Evolutionary conservation across 306 rosid species (phyloP).

Genomic region (Hippophae gyantsensis): DNA sequence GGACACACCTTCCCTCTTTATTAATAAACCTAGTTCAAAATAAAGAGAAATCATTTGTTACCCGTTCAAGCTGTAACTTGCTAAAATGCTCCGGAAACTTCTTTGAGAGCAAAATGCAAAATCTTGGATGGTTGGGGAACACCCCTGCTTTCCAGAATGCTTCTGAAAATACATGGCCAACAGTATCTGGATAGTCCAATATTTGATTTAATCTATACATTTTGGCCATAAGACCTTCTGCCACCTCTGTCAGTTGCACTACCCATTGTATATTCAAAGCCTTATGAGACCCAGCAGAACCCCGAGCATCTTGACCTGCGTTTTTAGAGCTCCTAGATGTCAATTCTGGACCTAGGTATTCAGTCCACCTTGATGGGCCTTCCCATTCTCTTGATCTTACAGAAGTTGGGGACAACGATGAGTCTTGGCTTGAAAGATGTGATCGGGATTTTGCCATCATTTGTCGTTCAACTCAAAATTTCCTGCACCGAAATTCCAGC

Average conservation of each 20-base stretch:
- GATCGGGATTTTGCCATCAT: conserved; percentile 68
- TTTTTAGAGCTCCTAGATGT: conserved; percentile 32
- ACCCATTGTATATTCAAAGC: conserved; percentile 88
- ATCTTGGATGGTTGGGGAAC: conserved; percentile 76
- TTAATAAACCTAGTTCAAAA: conserved; percentile 7
- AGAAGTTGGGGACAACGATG: conserved; percentile 64
- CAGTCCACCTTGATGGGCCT: conserved; percentile 89
- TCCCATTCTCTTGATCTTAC: conserved; percentile 73
- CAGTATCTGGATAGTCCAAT: conserved; percentile 91
- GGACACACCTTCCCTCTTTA: conserved; percentile 15
- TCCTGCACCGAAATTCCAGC: not conserved
- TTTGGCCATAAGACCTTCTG: conserved; percentile 96
- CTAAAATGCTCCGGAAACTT: conserved; percentile 93
- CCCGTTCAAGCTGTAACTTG: conserved; percentile 95
- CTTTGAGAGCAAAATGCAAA: conserved; percentile 78
- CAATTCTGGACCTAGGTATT: conserved; percentile 69
- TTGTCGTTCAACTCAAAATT: conserved; percentile 6
- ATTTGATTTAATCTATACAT: conserved; percentile 91
- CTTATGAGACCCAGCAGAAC: conserved; percentile 51
- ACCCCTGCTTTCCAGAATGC: conserved; percentile 92
- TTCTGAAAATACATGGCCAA: conserved; percentile 66
- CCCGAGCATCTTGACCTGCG: conserved; percentile 52
- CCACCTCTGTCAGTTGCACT: conserved; percentile 83
- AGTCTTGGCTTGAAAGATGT: conserved; percentile 55
- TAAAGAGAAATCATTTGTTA: conserved; percentile 38